phyloP scores from a whole-genome alignment of 495 filamentous ascomycete species.

The Penicillium simplicissimum region DNA sequence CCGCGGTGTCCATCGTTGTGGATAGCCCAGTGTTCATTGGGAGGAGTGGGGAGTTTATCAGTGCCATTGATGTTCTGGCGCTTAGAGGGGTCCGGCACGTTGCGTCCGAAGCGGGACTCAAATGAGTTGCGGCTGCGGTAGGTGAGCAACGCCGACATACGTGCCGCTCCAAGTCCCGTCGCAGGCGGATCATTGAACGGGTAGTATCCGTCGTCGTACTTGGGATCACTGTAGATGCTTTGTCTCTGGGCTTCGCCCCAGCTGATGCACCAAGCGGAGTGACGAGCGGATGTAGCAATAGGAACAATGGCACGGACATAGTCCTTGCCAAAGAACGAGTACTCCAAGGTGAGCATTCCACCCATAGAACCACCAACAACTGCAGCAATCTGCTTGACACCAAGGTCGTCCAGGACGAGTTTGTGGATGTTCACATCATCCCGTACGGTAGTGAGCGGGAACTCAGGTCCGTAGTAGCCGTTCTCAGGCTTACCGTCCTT shows the following conservation, averaged over 20 bases:
- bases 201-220: slow-evolving; percentile 98
- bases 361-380: slow-evolving; percentile 98
- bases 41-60: slow-evolving; percentile 61
- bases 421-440: slow-evolving; percentile 97
- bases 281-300: slow-evolving; percentile 90
- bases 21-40: slow-evolving; percentile 85
- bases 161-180: slow-evolving; percentile 86
- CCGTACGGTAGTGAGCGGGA: slow-evolving; percentile 89
- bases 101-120: slow-evolving; percentile 90
- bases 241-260: slow-evolving; percentile 98
- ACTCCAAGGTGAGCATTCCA: slow-evolving; percentile 95
- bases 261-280: slow-evolving; percentile 99
- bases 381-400: slow-evolving; percentile 80
- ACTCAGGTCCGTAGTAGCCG: slow-evolving; percentile 89
- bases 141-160: slow-evolving; percentile 94
- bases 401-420: slow-evolving; percentile 84
- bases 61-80: slow-evolving; percentile 74
- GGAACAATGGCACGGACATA: slow-evolving; percentile 91
- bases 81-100: slow-evolving; percentile 80
- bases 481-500: slow-evolving; percentile 75
- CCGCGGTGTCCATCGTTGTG: slow-evolving; percentile 93
- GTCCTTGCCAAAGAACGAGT: slow-evolving; percentile 92
- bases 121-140: slow-evolving; percentile 97
- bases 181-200: slow-evolving; percentile 76
- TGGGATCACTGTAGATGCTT: slow-evolving; percentile 97